Base-by-base conservation (phyloP, 495 filamentous ascomycete species). In the Talaromyces wortmannii region DNA sequence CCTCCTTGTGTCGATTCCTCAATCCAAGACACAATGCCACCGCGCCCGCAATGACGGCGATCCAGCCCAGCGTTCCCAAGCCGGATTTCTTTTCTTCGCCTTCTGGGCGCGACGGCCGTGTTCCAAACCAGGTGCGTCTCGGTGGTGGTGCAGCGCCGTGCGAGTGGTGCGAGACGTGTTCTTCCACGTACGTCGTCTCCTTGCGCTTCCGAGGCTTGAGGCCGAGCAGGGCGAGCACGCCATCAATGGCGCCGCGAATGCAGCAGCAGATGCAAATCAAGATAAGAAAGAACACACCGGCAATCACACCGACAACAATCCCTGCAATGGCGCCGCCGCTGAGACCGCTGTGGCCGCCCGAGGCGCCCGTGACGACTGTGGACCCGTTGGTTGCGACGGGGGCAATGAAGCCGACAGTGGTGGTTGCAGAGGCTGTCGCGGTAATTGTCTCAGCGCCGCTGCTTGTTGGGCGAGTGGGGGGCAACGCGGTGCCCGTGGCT, bases 251-350 rank as follows among this genome's bases (percentile, higher is more conserved):
- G 7, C 84, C 84, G 57, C 79, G 81, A 56, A 85, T 79, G 60
- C 90, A 86, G 70, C 84, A 82, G 74, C 82, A 91, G 65, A 84
- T 80, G 69, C 87, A 91, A 51, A 95, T 60, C 4, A 92, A 78
- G 10, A 89, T 63, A 13, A 95, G 75, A 2, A 95, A 67, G 48
- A 85, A 66, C 18, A 91, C 76, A 61, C 87, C 91, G n/a, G 80
- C 82, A 59, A 96, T 80, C 5, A 85, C 83, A 59, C 91, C 91
- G 48, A 96, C 87, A 57, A 96, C 91, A 59, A 96, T 96, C 45
- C 91, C 91, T n/a, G 91, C 91, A 61, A 96, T 96, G 23, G 91
- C 91, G 55, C 91, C 91, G 49, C 81, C 83, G 63, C 86, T 90
- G 47, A 96, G 75, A 52, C 81, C 80, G 23, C 23, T 23, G 50